Conservation (phyloP, 306 rosid species). For the barrel medic (Medicago truncatula) region DNA sequence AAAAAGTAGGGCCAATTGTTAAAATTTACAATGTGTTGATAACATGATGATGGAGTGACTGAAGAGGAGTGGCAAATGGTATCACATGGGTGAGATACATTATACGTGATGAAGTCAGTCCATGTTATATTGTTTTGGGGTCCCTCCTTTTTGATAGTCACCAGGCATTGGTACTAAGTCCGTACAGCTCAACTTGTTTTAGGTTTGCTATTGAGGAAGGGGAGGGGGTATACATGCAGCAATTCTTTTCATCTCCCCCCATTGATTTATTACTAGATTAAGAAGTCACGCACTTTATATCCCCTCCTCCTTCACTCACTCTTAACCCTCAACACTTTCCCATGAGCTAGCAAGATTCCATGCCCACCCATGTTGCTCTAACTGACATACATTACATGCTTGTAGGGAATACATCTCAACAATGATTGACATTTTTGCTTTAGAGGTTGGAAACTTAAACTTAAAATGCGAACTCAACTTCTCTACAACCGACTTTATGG, state of each 20-base stretch:
- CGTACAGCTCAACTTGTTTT: slow-evolving; percentile 51
- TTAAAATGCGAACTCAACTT: not conserved
- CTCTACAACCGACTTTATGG: not conserved
- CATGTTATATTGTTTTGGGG: slow-evolving; percentile 55
- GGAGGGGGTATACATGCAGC: slow-evolving; percentile 31
- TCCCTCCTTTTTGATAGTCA: slow-evolving; percentile 53
- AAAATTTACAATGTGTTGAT: slow-evolving; percentile 38
- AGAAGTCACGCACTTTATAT: slow-evolving; percentile 44
- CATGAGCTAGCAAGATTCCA: slow-evolving; percentile 47
- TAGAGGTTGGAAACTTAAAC: not conserved
- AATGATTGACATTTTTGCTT: slow-evolving; percentile 1
- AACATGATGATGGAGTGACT: slow-evolving; percentile 42
- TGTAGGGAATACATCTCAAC: slow-evolving; percentile 23
- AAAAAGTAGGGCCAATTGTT: slow-evolving; percentile 35
- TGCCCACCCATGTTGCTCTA: slow-evolving; percentile 50
- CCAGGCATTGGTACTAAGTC: slow-evolving; percentile 47
- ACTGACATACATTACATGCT: slow-evolving; percentile 33
- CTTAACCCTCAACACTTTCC: slow-evolving; percentile 28
- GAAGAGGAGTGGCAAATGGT: slow-evolving; percentile 43
- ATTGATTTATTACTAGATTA: slow-evolving; percentile 45
- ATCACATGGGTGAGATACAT: slow-evolving; percentile 66
- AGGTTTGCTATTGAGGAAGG: slow-evolving; percentile 38
- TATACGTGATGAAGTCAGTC: slow-evolving; percentile 49
- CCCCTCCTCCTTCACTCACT: slow-evolving; percentile 13
- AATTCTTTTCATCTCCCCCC: slow-evolving; percentile 36